Evolutionary conservation across 345 rosid species (phyloP), one percentile per base, ranked within the genome.

Genomic region (Gossypium anomalum): DNA sequence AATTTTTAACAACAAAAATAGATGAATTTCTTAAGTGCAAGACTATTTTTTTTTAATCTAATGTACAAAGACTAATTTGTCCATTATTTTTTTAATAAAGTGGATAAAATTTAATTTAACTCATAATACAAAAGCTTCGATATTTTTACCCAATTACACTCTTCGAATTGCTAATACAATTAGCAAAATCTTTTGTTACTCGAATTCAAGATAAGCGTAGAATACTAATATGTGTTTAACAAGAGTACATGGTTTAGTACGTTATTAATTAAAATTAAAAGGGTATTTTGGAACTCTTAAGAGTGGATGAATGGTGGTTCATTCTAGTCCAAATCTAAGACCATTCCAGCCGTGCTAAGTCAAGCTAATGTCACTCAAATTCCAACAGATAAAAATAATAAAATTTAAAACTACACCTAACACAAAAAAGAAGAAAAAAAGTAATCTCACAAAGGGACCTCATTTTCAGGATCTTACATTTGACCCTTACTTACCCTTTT

Each of bases 401-500:
- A 71, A 34, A 3, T 53, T 38, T n/a, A 55, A 34, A 55, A 64
- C 74, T 5, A 38, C 41, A 71, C 57, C 53, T 47, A 38, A 63
- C 41, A 71, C 41, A 34, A 34, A 34, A 34, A 34, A 34, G 38
- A 29, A 34, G 4, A 29, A 29, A 29, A 29, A 34, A 34, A 4
- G 6, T 4, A 34, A 34, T 4, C 38, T 34, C 38, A 34, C 38
- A 34, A 34, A 34, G 60, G 52, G 47, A 71, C 74, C 74, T 41
- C 74, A 71, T 52, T 53, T 70, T 53, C 74, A 70, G 74, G 74
- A 70, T 70, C 74, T 70, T 52, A 70, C 74, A 70, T 53, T 70
- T 53, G 74, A 70, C 74, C 38, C 74, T 70, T 53, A 49, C 73
- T 70, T 34, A 51, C 43, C 14, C 23, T 7, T 51, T 38, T 14